phyloP scores from a whole-genome alignment of 257 asterid genomes.

The Ajuga chamaepitys region DNA sequence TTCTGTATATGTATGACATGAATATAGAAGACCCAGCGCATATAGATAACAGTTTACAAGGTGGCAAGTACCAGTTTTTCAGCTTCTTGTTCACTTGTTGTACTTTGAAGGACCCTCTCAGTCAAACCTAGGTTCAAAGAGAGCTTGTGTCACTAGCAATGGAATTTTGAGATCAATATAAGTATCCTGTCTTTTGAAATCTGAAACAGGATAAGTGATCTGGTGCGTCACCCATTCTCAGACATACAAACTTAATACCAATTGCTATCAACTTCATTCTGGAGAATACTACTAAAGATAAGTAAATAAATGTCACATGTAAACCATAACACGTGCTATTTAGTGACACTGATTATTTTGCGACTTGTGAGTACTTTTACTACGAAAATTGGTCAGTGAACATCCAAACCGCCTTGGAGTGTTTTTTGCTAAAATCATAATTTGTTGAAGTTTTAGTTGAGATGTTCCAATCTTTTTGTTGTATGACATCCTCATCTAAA shows the following conservation, averaged over 20 bases:
- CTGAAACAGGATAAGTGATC: not conserved
- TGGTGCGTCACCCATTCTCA: slow-evolving; percentile 2
- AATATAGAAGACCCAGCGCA: slow-evolving; percentile 1
- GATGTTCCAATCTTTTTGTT: slow-evolving; percentile 4
- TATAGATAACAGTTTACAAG: not conserved
- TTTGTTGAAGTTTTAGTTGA: not conserved
- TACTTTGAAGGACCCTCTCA: slow-evolving; percentile 72
- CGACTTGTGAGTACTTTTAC: not conserved
- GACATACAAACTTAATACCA: not conserved
- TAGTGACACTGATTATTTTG: not conserved
- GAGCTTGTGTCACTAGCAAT: slow-evolving; percentile 12
- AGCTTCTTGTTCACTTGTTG: slow-evolving; percentile 73
- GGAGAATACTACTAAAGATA: not conserved
- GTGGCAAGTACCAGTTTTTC: slow-evolving; percentile 67
- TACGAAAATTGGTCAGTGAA: slow-evolving; percentile 8
- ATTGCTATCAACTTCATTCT: slow-evolving; percentile 4
- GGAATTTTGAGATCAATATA: slow-evolving; percentile 3
- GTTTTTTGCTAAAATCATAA: not conserved
- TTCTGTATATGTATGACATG: not conserved
- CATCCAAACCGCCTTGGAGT: not conserved
- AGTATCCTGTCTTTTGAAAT: not conserved
- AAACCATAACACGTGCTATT: not conserved
- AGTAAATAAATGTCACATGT: not conserved
- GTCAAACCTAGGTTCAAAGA: slow-evolving; percentile 61
- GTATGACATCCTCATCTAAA: not conserved